A percentile compares a stretch with the other conserved stretches of the same genome.
Conservation (phyloP, 1,284 basidiomycete species). For the Puccinia horiana region DNA sequence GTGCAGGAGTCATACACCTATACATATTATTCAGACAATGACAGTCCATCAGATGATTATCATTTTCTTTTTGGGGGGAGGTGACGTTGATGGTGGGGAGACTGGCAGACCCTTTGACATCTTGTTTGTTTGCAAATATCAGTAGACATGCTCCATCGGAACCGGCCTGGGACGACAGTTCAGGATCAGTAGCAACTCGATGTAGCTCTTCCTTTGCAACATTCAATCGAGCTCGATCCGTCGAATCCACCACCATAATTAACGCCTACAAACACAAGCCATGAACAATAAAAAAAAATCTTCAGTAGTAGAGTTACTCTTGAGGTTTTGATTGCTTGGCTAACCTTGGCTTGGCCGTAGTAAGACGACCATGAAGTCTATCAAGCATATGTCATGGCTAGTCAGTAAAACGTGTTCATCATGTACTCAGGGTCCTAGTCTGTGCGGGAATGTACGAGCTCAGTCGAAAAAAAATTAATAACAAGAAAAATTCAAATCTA, state of each 20-base stretch:
- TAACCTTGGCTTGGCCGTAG: constrained; percentile 48
- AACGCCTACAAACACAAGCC: constrained; percentile 57
- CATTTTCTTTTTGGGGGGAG: too few species aligned
- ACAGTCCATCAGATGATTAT: background rate
- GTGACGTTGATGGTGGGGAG: background rate
- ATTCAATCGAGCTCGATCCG: constrained; percentile 60
- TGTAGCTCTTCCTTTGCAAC: constrained; percentile 62
- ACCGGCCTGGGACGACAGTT: constrained; percentile 36
- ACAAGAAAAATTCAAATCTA: constrained; percentile 3
- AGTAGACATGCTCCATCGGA: constrained; percentile 58
- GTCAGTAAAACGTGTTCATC: constrained; percentile 16
- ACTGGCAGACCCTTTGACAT: constrained; percentile 57
- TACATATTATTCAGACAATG: too few species aligned
- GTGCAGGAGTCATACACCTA: constrained; percentile 59
- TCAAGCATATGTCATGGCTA: constrained; percentile 16
- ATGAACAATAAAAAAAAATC: background rate
- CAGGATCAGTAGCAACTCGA: constrained; percentile 56
- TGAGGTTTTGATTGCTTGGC: background rate
- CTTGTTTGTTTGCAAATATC: constrained; percentile 64
- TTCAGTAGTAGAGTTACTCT: background rate
- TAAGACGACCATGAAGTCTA: constrained; percentile 49
- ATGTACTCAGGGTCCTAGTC: background rate
- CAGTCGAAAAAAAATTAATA: background rate
- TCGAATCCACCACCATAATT: constrained; percentile 63
- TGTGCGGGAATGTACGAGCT: background rate